Evolutionary conservation across 2,329 filamentous ascomycete species (phyloP).

Genomic region (Botrytis medusae): DNA sequence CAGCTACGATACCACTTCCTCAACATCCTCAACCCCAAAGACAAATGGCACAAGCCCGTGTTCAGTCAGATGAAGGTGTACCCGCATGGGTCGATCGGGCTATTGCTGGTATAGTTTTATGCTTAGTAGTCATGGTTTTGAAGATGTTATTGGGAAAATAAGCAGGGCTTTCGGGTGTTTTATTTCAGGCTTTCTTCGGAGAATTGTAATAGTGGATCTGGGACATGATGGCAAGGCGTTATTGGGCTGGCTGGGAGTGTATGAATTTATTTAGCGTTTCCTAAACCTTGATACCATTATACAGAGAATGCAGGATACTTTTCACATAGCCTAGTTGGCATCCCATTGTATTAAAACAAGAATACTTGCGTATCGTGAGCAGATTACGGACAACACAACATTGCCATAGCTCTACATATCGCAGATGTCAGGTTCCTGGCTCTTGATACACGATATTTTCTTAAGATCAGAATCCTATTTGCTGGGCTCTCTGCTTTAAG

Average conservation of each 20-base stretch:
- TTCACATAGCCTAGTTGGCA: neutral
- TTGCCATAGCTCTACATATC: neutral
- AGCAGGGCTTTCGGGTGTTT: neutral
- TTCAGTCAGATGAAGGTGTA: conserved; percentile 50
- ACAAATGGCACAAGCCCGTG: conserved; percentile 30
- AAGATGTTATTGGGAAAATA: conserved; percentile 45
- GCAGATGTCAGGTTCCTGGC: neutral
- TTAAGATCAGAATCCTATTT: neutral
- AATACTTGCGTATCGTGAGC: neutral
- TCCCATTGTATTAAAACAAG: neutral
- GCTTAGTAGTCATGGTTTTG: conserved; percentile 68
- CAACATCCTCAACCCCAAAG: neutral
- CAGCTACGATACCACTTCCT: conserved; percentile 27
- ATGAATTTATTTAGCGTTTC: neutral
- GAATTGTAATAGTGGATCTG: neutral
- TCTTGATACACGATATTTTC: neutral
- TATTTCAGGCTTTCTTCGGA: neutral
- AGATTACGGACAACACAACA: neutral
- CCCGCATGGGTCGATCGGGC: conserved; percentile 78
- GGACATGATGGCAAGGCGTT: neutral
- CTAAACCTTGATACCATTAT: conserved; percentile 10
- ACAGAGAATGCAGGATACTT: neutral
- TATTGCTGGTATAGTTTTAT: conserved; percentile 70
- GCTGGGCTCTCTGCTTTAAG: neutral
- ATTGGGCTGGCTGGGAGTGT: neutral